Percentiles rank a stretch among this genome's conserved stretches.
phyloP scores from a whole-genome alignment of 345 rosid species.

The Turritis glabra region DNA sequence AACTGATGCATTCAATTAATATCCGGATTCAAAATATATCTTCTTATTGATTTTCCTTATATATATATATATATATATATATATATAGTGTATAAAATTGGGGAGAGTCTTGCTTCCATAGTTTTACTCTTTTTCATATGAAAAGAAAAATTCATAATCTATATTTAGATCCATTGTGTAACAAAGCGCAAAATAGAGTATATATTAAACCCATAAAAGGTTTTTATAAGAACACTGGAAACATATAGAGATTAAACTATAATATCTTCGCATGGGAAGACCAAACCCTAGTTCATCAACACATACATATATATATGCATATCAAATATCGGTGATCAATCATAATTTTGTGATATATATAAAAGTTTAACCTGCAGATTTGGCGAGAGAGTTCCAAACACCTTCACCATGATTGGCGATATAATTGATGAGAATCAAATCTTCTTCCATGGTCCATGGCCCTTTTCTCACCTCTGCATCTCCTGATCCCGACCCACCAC shows the following conservation, averaged over 20 bases:
- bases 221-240: too few relatives aligned
- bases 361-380: slow-evolving; percentile 57
- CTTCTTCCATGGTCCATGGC: slow-evolving; percentile 94
- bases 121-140: background rate
- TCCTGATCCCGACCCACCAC: slow-evolving; percentile 54
- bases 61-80: too few relatives aligned
- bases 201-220: too few relatives aligned
- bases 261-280: background rate
- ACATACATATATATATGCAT: background rate
- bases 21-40: background rate
- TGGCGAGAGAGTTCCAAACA: slow-evolving; percentile 84
- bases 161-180: background rate
- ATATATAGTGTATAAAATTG: too few relatives aligned
- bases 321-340: background rate
- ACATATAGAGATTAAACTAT: background rate
- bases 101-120: background rate
- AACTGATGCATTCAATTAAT: background rate
- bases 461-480: slow-evolving; percentile 85
- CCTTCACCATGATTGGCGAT: slow-evolving; percentile 85
- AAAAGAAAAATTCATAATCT: background rate
- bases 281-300: slow-evolving; percentile 12
- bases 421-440: slow-evolving; percentile 72
- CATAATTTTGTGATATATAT: background rate
- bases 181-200: background rate
- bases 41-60: background rate